Evolutionary conservation across 768 basidiomycete genomes (phyloP).

Genomic region (Termitomyces sp.): DNA sequence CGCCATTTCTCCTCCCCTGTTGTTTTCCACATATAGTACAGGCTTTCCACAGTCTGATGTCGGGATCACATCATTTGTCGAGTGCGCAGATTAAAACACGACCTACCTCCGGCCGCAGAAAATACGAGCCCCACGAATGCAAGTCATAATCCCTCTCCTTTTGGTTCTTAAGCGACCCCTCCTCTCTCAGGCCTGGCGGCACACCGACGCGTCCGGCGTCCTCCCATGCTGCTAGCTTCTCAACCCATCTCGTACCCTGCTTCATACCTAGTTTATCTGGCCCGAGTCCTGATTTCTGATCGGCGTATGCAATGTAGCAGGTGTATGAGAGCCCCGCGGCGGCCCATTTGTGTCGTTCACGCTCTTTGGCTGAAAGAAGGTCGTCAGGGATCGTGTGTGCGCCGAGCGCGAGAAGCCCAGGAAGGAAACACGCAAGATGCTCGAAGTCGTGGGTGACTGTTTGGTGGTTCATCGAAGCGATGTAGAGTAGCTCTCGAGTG

Average conservation of each 20-base stretch:
- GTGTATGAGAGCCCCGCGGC: conserved; percentile 67
- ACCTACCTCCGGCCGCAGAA: conserved; percentile 65
- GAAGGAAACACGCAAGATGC: conserved; percentile 68
- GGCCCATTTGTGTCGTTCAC: conserved; percentile 58
- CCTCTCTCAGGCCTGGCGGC: conserved; percentile 42
- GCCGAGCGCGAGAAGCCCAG: conserved; percentile 62
- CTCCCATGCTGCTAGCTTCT: conserved; percentile 41
- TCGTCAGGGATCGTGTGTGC: conserved; percentile 35
- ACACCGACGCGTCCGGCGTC: conserved; percentile 29
- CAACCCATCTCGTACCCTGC: conserved; percentile 38
- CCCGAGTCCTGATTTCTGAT: conserved; percentile 58
- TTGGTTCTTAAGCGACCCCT: conserved; percentile 15
- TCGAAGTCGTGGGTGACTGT: conserved; percentile 43
- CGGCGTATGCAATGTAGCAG: conserved; percentile 64
- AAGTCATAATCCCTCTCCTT: conserved; percentile 47
- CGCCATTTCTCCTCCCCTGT: conserved; percentile 66
- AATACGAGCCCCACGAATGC: conserved; percentile 31
- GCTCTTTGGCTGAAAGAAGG: conserved; percentile 24
- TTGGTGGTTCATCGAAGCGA: conserved; percentile 42
- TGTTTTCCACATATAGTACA: conserved; percentile 65
- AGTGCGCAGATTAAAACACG: neutral
- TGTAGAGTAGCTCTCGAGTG: conserved; percentile 54
- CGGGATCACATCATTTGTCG: neutral
- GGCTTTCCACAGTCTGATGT: conserved; percentile 61
- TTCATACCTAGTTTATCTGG: conserved; percentile 50